Percentiles rank a stretch among this genome's conserved stretches.
These are phyloP conservation scores for Fraxinus anomala DNA, from an alignment of 257 asterid genomes.

Conservation along the genomic window DNA sequence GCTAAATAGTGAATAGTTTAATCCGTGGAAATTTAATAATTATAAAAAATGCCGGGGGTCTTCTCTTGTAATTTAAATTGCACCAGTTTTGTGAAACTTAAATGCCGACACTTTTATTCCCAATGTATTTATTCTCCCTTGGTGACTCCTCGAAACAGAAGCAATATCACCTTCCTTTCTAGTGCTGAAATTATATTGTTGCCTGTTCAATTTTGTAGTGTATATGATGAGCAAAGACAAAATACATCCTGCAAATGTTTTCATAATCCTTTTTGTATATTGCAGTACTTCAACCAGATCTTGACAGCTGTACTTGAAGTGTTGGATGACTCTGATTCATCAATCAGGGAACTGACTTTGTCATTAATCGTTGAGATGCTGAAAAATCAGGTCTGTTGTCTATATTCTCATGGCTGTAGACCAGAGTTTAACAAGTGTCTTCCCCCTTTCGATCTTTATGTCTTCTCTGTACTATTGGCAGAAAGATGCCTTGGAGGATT, in stretches of 20 bases:
- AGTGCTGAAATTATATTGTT: conserved; percentile 2
- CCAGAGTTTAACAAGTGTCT: neutral
- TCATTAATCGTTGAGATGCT: conserved; percentile 80
- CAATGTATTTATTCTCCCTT: neutral
- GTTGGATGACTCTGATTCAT: conserved; percentile 85
- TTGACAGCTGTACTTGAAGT: conserved; percentile 87
- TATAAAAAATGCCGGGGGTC: neutral
- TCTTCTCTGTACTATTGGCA: conserved; percentile 34
- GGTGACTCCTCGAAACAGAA: neutral
- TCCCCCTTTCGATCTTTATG: conserved; percentile 7
- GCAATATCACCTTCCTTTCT: conserved; percentile 5
- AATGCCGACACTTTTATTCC: neutral
- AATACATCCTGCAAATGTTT: conserved; percentile 17
- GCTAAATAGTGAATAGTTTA: neutral
- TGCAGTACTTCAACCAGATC: conserved; percentile 97
- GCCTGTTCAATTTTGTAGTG: neutral
- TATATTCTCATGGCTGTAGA: conserved; percentile 5
- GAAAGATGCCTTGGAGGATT: conserved; percentile 95
- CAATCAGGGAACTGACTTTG: conserved; percentile 76
- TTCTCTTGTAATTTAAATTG: neutral
- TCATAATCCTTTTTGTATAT: conserved; percentile 27
- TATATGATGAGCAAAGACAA: neutral
- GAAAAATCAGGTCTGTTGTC: conserved; percentile 79
- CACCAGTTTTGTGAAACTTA: neutral
- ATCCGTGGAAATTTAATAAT: neutral